Evolutionary conservation across 2,329 filamentous ascomycete species (phyloP), one percentile per base, ranked within the genome.

Genomic region (Cytospora paraplurivora): DNA sequence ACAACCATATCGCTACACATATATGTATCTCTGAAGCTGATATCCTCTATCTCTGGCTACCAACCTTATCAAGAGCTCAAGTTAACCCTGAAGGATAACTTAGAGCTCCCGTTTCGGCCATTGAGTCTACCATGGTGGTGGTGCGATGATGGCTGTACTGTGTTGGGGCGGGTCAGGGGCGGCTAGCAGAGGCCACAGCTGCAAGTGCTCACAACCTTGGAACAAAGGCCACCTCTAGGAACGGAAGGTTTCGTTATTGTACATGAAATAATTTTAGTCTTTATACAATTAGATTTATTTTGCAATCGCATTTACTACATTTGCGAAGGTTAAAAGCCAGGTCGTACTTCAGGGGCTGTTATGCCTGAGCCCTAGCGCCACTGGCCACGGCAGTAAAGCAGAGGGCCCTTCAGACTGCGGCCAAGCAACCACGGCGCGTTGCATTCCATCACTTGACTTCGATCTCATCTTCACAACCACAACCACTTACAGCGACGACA

Each of bases 391-490:
- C 58, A 41, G 49, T n/a, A 47, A 10, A n/a, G 21, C n/a, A 47
- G 44, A 47, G 8, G 41, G 17, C 17, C 51, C 37, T 53, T 44
- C 37, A 32, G 21, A 61, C 58, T 61, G 59, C 51, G 59, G 54
- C 59, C 41, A 61, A 53, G 38, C 51, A 38, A 50, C 47, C 57
- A 38, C 57, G 47, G 58, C 53, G 15, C 12, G 38, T 19, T 47
- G n/a, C n/a, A 37, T 21, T 4, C 44, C 19, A 19, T 47, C 44
- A 19, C 41, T 38, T 53, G 55, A 55, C 32, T 55, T 61, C 38
- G 53, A 55, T 37, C 41, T 61, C 44, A 61, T 55, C 59, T 41
- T 61, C 59, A 55, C 59, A 55, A 61, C 59, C 59, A 61, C 47
- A n/a, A 17, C 52, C 27, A 55, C 59, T 61, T 55, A 61, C 32